These are phyloP conservation scores for Podospora sp. DNA, from an alignment of 495 filamentous ascomycete genomes.

Conservation along the genomic window DNA sequence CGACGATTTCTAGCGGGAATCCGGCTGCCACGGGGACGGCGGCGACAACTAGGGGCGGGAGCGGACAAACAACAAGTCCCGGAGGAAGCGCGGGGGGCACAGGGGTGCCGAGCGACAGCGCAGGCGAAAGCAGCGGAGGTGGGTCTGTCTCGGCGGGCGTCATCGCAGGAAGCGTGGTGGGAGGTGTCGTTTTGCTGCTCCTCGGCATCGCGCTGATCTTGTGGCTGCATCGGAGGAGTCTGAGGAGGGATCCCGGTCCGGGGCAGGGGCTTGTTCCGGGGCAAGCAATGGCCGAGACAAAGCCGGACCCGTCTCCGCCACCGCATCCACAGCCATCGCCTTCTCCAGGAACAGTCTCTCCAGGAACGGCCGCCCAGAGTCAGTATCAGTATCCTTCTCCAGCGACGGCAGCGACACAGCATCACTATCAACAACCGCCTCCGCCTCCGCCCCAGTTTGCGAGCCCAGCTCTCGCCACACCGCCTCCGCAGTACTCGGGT, in stretches of 20 bases:
- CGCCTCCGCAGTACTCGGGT: neutral
- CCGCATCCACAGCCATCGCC: neutral
- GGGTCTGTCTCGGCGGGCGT: neutral
- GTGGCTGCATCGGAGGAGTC: neutral
- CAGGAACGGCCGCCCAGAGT: neutral
- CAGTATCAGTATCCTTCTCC: neutral
- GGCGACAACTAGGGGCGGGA: neutral
- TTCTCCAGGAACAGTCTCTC: neutral
- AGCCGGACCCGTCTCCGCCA: neutral
- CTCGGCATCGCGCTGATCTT: neutral
- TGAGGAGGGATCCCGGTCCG: neutral
- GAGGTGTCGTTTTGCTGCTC: neutral
- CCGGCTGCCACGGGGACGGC: neutral
- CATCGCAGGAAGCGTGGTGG: slow-evolving; percentile 2
- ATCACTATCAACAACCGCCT: neutral
- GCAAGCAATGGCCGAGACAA: neutral
- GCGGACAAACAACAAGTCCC: neutral
- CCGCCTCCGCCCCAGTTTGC: neutral
- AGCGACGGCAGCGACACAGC: too few species aligned
- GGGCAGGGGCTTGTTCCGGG: neutral
- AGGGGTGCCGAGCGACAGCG: neutral
- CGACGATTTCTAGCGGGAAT: neutral
- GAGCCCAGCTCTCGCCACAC: neutral
- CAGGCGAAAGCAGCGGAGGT: neutral
- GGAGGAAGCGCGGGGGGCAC: neutral